Base-by-base conservation (phyloP, 2,329 filamentous ascomycete species). In the Cordyceps farinosa region DNA sequence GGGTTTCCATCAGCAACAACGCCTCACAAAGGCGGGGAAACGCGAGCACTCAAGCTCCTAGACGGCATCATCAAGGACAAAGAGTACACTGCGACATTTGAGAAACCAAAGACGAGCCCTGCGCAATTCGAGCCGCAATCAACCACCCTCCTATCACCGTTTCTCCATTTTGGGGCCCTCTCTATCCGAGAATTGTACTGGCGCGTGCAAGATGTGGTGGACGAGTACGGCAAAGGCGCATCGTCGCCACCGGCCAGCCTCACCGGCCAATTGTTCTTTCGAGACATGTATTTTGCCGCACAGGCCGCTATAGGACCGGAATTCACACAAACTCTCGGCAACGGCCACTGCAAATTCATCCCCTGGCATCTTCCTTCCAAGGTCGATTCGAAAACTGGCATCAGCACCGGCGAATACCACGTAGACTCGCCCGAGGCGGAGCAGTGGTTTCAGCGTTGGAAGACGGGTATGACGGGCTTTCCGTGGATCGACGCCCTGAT, bases 211-310 rank as follows among this genome's bases (percentile, higher is more conserved):
- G 85, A 87, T 32, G 80, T 89, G 1, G 80, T 90, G 2, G 76
- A 83, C 5, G 76, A 78, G 11, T 86, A 85, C 68, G 82, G 83
- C 40, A 79, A 80, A 40, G 80, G 79, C 2, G 84, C 83, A 3
- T 88, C 85, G 8, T 77, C 79, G 32, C 86, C 88, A 0, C 90
- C 90, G 0, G 85, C 85, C n/a, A 90, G 85, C 65, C 74, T 93
- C 17, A 87, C 83, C 0, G 90, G 90, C 3, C 90, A 93, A 68
- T 75, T 93, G 1, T 78, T 92, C 11, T 93, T 93, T 73, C 82
- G 90, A 17, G 90, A 93, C 71, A 93, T 93, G 90, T 93, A 92
- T 74, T 92, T 93, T 68, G 89, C 84, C 15, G 89, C 90, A 0
- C 89, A 93, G 71, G 88, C 89, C 1, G 81, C 84, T 0, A 76